Base-by-base conservation (phyloP, 768 basidiomycete species). In the Tylopilus cervinicoccineus region DNA sequence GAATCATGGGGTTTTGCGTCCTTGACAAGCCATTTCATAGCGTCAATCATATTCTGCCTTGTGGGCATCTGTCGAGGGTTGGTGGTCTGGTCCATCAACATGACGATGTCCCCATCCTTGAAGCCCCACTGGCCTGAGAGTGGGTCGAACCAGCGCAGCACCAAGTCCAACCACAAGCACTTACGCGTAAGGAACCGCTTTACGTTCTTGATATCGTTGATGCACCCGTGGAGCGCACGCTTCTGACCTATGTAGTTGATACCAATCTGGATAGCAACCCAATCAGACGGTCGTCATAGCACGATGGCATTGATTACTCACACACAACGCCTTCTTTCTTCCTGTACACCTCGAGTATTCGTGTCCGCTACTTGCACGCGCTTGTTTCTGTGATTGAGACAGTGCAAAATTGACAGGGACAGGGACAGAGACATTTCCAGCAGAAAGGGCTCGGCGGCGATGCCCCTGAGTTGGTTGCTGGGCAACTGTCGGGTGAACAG, bases 161-260 rank as follows among this genome's bases (percentile, higher is more conserved):
- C 7, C 0, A 4, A 14, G 2, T 2, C 4, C 4, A 8, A 48
- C 24, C 5, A 32, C 10, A 19, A 39, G 12, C 12, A n/a, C 76
- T 47, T 55, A 84, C 83, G 65, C 34, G 77, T 79, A 26, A 89
- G 70, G 70, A 91, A 92, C 27, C 73, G 72, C 39, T 77, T 75
- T 38, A 92, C 77, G 55, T 84, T 83, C 48, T 72, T 73, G 4
- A 84, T 84, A 61, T 94, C 92, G 53, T 93, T 93, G 58, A 91
- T 76, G 57, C 91, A 93, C 6, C 91, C 91, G 0, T 71, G 71
- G 13, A 93, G 76, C 51, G 77, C 80, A 46, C 80, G 76, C 3
- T 62, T 60, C 40, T 86, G 80, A 0, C 88, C 87, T 11, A 57
- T 59, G 60, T 93, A 93, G 60, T 87, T 87, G 55, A 92, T 86